These are phyloP conservation scores for Boletus pseudo-olivaceus DNA, from an alignment of 768 basidiomycete genomes.

Conservation along the genomic window DNA sequence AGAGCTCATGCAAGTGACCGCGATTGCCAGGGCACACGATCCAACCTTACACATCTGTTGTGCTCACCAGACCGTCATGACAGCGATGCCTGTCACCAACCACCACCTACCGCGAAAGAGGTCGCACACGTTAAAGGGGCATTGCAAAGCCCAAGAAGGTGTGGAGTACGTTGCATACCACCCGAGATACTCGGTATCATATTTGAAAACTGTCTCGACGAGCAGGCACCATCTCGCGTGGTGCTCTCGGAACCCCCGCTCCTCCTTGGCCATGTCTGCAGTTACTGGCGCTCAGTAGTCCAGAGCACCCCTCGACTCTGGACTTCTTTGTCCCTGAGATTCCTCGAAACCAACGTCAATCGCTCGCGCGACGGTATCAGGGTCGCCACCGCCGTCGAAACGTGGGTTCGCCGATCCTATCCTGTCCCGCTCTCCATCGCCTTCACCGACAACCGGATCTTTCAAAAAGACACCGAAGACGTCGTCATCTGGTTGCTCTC, in stretches of 20 bases:
- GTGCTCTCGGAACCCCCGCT: conserved; percentile 18
- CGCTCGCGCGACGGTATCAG: conserved; percentile 17
- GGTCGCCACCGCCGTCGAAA: conserved; percentile 16
- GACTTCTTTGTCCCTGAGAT: conserved; percentile 22
- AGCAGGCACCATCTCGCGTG: not conserved
- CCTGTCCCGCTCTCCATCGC: conserved; percentile 21
- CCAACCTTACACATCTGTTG: not conserved
- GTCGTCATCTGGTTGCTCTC: conserved; percentile 19
- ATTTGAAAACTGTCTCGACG: conserved; percentile 21
- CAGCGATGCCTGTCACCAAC: not conserved
- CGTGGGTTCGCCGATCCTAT: conserved; percentile 22
- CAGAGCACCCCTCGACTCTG: conserved; percentile 21
- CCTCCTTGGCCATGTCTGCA: conserved; percentile 24
- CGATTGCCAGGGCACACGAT: not conserved
- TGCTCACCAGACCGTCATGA: not conserved
- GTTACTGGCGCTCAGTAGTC: conserved; percentile 23
- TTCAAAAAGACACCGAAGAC: conserved; percentile 22
- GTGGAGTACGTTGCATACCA: conserved; percentile 15
- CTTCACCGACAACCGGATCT: conserved; percentile 27
- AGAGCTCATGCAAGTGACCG: not conserved
- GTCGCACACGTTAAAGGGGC: not conserved
- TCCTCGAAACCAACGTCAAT: conserved; percentile 20
- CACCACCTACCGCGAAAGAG: not conserved
- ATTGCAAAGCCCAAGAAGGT: not conserved
- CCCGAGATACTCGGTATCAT: conserved; percentile 39